Evolutionary conservation across 306 rosid species (phyloP), one percentile per base, ranked within the genome.

Genomic region (Malus sylvestris): DNA sequence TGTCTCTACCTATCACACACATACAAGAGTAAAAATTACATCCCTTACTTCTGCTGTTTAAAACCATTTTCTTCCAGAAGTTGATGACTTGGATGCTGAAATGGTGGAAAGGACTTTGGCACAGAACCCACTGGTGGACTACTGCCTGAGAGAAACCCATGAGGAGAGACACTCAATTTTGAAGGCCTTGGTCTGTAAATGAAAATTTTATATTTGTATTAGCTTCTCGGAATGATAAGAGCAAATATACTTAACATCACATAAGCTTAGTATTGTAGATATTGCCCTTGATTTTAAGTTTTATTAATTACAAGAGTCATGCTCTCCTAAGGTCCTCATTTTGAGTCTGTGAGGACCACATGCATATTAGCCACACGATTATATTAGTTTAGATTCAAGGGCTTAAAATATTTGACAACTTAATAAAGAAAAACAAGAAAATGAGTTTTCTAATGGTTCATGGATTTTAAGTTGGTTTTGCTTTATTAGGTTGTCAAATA

Each of bases 61-160:
- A 89, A 95, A 77, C 96, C 99, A 80, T 91, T 95, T 88, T 95
- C 98, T 88, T 90, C 97, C 76, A 92, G 83, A 77, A 95, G 99
- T 88, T 88, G 97, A 78, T 95, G 99, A 68, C 99, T 95, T 68
- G 99, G 98, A 84, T 95, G 99, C 97, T 95, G 98, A 85, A 95
- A 92, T 4, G 87, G 90, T 38, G 98, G 99, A 86, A 92, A 87
- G 49, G 99, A 87, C 81, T 92, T 95, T n/a, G 99, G 99, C 86
- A 89, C 67, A 63, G 99, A 95, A 81, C 98, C 99, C 72, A 95
- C 97, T 1, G 98, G 97, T 42, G 99, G 96, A 86, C 98, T 94
- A 74, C 85, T 84, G 42, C 90, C 93, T 32, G 89, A 72, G 76
- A 87, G 83, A 68, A 81, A 68, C 42, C 97, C 97, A 86, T 81